A percentile compares a stretch with the other conserved stretches of the same genome.
Evolutionary conservation across 352 stramenopile species (phyloP).

Genomic region (Stephanocyclus meneghinianus): DNA sequence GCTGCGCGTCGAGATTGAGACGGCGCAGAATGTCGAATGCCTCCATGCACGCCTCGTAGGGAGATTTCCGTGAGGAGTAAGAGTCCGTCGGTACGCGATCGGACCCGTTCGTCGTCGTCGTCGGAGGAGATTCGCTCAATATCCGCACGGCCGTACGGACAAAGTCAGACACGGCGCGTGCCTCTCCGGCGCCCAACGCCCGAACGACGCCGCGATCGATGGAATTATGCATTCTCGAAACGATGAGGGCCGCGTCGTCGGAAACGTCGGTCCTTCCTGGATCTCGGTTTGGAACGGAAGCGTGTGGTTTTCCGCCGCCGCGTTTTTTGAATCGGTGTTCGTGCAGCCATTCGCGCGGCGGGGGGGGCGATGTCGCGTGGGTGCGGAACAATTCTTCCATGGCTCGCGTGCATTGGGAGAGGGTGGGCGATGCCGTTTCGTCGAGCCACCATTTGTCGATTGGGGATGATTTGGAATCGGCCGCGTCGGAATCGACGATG

Average conservation of each 20-base stretch:
- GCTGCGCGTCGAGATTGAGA: slow-evolving; percentile 63
- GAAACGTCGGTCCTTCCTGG: slow-evolving; percentile 13
- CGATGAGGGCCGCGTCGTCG: slow-evolving; percentile 26
- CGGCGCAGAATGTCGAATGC: slow-evolving; percentile 34
- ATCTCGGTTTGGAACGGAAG: too few species aligned
- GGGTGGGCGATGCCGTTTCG: slow-evolving; percentile 1
- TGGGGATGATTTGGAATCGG: background rate
- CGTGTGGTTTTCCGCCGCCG: too few species aligned
- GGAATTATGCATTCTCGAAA: slow-evolving; percentile 38
- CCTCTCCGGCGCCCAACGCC: slow-evolving; percentile 37
- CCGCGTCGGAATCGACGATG: background rate
- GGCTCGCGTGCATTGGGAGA: slow-evolving; percentile 28
- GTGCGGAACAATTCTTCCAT: slow-evolving; percentile 35
- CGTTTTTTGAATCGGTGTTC: slow-evolving; percentile 17
- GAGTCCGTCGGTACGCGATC: background rate
- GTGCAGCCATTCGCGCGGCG: slow-evolving; percentile 35
- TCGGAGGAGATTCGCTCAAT: slow-evolving; percentile 39
- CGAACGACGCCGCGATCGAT: slow-evolving; percentile 35
- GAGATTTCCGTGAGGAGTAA: background rate
- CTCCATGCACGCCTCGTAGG: slow-evolving; percentile 45
- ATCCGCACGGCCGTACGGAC: slow-evolving; percentile 36
- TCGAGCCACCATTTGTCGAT: slow-evolving; percentile 29
- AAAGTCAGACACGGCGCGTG: slow-evolving; percentile 32
- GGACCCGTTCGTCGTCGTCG: background rate
- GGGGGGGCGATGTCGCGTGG: slow-evolving; percentile 23